A percentile compares a stretch with the other conserved stretches of the same genome.
These are phyloP conservation scores for Schwanniomyces etchellsii DNA, from an alignment of 1,139 yeast genomes.

Conservation along the genomic window DNA sequence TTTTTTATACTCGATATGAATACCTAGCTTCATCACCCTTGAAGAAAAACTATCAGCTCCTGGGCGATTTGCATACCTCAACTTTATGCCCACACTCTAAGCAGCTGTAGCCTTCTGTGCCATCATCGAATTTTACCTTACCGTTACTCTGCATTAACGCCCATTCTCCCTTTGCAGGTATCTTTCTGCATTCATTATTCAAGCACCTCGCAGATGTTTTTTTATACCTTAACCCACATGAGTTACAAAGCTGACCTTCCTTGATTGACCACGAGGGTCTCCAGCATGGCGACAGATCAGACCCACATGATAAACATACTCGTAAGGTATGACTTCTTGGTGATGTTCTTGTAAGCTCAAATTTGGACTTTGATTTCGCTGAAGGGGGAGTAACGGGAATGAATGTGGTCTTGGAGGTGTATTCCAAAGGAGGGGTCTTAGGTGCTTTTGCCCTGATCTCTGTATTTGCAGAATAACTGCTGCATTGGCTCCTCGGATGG, in stretches of 20 bases:
- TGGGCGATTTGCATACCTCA: no score
- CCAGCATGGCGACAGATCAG: slow-evolving; percentile 96
- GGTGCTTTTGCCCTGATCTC: slow-evolving; percentile 9
- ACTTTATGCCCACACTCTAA: slow-evolving; percentile 59
- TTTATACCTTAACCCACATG: slow-evolving; percentile 92
- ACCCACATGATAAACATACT: slow-evolving; percentile 85
- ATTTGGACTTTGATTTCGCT: slow-evolving; percentile 23
- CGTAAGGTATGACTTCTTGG: slow-evolving; percentile 36
- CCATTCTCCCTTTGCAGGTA: slow-evolving; percentile 97
- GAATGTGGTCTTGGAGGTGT: slow-evolving; percentile 21
- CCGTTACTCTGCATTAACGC: slow-evolving; percentile 77
- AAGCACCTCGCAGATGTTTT: slow-evolving; percentile 91
- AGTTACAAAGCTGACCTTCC: slow-evolving; percentile 91
- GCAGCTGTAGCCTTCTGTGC: slow-evolving; percentile 50
- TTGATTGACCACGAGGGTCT: slow-evolving; percentile 91
- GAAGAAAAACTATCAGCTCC: no score
- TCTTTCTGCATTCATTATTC: slow-evolving; percentile 67
- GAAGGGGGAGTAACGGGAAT: slow-evolving; percentile 44
- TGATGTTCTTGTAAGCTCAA: slow-evolving; percentile 32
- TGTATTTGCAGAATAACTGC: background rate
- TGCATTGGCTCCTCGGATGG: no score
- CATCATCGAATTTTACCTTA: slow-evolving; percentile 36
- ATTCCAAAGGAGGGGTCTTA: slow-evolving; percentile 8
- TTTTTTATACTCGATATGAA: no score
- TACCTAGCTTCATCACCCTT: no score